A percentile compares a stretch with the other conserved stretches of the same genome.
Evolutionary conservation across 176 grass and related monocot species (phyloP).

Genomic region (Melocanna baccifera): DNA sequence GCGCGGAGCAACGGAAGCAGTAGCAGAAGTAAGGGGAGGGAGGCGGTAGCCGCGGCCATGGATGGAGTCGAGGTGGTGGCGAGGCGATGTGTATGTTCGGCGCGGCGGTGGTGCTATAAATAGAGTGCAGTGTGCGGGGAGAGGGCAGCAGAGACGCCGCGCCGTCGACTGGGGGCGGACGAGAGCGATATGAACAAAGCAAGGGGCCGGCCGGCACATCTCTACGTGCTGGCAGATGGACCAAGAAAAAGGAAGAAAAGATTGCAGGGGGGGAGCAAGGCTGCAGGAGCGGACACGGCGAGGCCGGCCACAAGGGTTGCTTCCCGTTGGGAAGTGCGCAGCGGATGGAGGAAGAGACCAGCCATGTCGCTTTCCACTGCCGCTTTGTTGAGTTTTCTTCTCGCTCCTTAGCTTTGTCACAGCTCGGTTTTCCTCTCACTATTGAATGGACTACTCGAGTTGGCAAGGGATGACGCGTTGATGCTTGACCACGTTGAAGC

Average conservation of each 20-base stretch:
- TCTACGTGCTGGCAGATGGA: not conserved
- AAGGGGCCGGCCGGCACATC: not conserved
- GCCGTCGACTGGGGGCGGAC: not conserved
- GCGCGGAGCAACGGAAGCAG: constrained; percentile 9
- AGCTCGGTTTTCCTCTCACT: too few species aligned
- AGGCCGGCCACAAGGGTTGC: not conserved
- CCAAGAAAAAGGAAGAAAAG: not conserved
- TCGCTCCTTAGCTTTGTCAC: too few species aligned
- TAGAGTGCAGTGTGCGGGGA: not conserved
- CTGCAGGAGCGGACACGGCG: not conserved
- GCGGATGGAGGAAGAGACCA: constrained; percentile 11
- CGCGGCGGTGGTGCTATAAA: constrained; percentile 23
- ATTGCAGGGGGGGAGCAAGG: not conserved
- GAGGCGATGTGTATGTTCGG: not conserved
- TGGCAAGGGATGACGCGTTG: too few species aligned
- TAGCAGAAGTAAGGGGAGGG: constrained; percentile 36
- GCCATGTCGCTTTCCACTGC: too few species aligned
- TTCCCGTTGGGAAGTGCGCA: not conserved
- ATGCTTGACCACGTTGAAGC: too few species aligned
- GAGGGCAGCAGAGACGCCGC: not conserved
- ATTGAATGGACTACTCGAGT: too few species aligned
- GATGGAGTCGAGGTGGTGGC: not conserved
- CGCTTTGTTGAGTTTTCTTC: too few species aligned
- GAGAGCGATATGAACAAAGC: not conserved
- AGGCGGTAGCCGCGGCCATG: constrained; percentile 37